phyloP scores from a whole-genome alignment of 2,329 filamentous ascomycete genomes.

The Elsinoe necatrix region DNA sequence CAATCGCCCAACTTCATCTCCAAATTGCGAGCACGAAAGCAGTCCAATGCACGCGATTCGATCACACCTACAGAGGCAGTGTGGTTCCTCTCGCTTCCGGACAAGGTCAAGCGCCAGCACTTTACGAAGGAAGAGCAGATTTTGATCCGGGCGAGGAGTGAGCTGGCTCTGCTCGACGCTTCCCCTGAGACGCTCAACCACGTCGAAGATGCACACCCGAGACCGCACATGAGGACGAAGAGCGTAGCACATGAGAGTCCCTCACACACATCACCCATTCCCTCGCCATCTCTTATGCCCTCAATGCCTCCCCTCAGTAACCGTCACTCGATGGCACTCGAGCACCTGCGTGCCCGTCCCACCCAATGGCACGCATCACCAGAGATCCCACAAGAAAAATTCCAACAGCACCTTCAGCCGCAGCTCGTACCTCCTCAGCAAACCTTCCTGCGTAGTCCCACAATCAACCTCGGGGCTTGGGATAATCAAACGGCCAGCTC shows the following conservation, averaged over 20 bases:
- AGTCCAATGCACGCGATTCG: slow-evolving; percentile 4
- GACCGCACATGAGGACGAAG: slow-evolving; percentile 9
- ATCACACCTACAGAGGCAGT: slow-evolving; percentile 41
- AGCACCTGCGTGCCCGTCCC: not conserved
- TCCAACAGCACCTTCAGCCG: slow-evolving; percentile 10
- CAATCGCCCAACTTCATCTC: slow-evolving; percentile 14
- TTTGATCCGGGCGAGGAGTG: slow-evolving; percentile 47
- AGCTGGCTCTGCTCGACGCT: slow-evolving; percentile 29
- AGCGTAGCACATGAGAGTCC: slow-evolving; percentile 11
- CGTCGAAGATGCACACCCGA: slow-evolving; percentile 7
- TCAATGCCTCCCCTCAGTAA: not conserved
- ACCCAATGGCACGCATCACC: slow-evolving; percentile 6
- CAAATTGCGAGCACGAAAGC: slow-evolving; percentile 11
- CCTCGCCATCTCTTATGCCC: slow-evolving; percentile 7
- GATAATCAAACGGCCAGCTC: not conserved
- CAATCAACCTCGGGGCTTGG: not conserved
- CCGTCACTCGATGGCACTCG: slow-evolving; percentile 5
- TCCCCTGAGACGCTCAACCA: slow-evolving; percentile 10
- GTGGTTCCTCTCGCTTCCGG: slow-evolving; percentile 62
- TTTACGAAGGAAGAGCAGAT: slow-evolving; percentile 65
- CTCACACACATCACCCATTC: not conserved
- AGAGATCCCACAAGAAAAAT: slow-evolving; percentile 1
- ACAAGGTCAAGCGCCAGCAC: slow-evolving; percentile 62
- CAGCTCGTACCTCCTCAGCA: slow-evolving; percentile 1
- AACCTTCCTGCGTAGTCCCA: slow-evolving; percentile 13